Evolutionary conservation across 2,329 filamentous ascomycete species (phyloP).

Genomic region (Macrophomina tecta): DNA sequence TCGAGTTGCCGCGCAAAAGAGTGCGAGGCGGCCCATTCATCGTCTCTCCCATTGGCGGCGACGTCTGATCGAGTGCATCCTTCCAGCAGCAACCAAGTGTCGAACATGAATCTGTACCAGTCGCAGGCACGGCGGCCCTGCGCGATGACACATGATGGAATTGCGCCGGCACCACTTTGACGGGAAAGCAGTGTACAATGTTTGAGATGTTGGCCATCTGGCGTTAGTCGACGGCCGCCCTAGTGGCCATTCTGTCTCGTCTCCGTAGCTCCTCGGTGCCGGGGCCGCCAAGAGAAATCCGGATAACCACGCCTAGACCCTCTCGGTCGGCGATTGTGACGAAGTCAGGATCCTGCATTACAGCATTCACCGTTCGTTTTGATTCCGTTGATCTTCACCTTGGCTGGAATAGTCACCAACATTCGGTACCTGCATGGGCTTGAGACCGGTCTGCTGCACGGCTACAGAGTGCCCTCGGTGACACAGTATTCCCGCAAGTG

Average conservation of each 20-base stretch:
- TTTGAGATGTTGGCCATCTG: slow-evolving; percentile 5
- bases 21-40: not conserved
- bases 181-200: not conserved
- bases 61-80: not conserved
- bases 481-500: not conserved
- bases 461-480: not conserved
- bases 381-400: not conserved
- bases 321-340: not conserved
- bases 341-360: not conserved
- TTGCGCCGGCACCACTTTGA: not conserved
- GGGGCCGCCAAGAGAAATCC: not conserved
- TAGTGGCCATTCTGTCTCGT: slow-evolving; percentile 1
- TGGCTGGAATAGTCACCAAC: not conserved
- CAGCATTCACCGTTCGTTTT: not conserved
- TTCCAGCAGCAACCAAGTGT: not conserved
- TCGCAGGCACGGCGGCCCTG: not conserved
- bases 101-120: not conserved
- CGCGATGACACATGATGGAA: slow-evolving; percentile 7
- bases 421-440: not conserved
- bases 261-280: not conserved
- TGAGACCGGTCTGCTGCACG: not conserved
- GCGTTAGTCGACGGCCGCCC: not conserved
- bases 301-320: not conserved
- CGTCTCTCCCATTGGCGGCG: not conserved
- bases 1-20: not conserved